Conservation (phyloP, 2,329 filamentous ascomycete genomes). For the Xylaria digitata region DNA sequence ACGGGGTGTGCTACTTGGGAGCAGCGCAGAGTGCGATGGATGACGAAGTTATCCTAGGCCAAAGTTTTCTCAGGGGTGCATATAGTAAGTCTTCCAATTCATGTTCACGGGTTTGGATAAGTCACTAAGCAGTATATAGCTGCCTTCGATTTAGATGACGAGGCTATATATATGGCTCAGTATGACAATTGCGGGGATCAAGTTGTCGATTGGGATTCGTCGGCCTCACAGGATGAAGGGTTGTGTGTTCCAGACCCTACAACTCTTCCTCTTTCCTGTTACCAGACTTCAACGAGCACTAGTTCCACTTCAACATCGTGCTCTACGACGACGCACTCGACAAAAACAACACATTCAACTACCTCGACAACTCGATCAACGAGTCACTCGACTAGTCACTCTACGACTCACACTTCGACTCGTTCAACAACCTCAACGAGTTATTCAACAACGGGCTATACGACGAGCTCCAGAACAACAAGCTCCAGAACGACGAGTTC, state of each 20-base stretch:
- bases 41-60: conserved; percentile 31
- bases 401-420: conserved; percentile 14
- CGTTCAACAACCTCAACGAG: conserved; percentile 16
- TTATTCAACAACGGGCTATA: not conserved
- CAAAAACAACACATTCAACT: conserved; percentile 14
- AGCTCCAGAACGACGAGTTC: conserved; percentile 4
- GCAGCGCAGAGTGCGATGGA: not conserved
- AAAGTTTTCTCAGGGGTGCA: conserved; percentile 38
- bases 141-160: conserved; percentile 38
- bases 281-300: conserved; percentile 21
- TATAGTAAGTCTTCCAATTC: conserved; percentile 33
- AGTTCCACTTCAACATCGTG: conserved; percentile 17
- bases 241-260: conserved; percentile 25
- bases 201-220: conserved; percentile 32
- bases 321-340: conserved; percentile 15
- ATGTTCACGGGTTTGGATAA: not conserved
- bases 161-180: conserved; percentile 40
- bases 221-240: conserved; percentile 17
- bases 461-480: conserved; percentile 5
- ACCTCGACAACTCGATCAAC: conserved; percentile 3
- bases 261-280: conserved; percentile 28
- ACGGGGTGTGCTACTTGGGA: conserved; percentile 35
- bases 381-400: conserved; percentile 10
- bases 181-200: conserved; percentile 40
- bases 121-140: conserved; percentile 29